Evolutionary conservation across 805 yeast genomes (phyloP), one percentile per base, ranked within the genome.

Genomic region (Starmera pachycereana): DNA sequence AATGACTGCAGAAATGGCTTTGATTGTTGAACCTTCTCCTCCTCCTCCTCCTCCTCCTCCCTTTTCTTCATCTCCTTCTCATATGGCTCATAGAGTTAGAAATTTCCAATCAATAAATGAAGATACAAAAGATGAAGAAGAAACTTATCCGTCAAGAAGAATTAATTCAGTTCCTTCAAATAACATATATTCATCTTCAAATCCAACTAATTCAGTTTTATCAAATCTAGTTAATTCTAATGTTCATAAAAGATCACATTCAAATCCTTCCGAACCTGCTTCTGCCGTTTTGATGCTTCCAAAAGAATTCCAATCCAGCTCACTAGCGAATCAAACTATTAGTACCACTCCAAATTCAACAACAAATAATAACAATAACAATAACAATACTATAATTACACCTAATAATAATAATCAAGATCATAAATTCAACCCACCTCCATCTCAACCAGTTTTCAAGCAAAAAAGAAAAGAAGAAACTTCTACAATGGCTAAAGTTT

Each of bases 1-100:
- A 0, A 83, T 81, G 88, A 47, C 56, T 3, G 71, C 80, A 69
- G 60, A 63, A 13, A 86, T 81, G 37, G 81, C 90, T 0, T 65
- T 83, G 28, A 55, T 81, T 2, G 67, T 82, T 12, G 83, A 72
- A n/a, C 57, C 65, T 0, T 69, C n/a, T n/a, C n/a, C n/a, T n/a
- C n/a, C n/a, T n/a, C n/a, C n/a, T n/a, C n/a, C n/a, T n/a, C n/a
- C n/a, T n/a, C n/a, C n/a, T n/a, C n/a, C n/a, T n/a, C n/a, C n/a
- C n/a, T n/a, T n/a, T n/a, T n/a, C n/a, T n/a, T n/a, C n/a, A n/a
- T n/a, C n/a, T n/a, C n/a, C n/a, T n/a, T n/a, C n/a, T n/a, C n/a
- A n/a, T n/a, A n/a, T n/a, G n/a, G n/a, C n/a, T 38, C 37, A n/a
- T 12, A 16, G 35, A 12, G 8, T 7, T 12, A 52, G 42, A 29